Base-by-base conservation (phyloP, 257 asterid species). In the Solanum megistacrolobum region DNA sequence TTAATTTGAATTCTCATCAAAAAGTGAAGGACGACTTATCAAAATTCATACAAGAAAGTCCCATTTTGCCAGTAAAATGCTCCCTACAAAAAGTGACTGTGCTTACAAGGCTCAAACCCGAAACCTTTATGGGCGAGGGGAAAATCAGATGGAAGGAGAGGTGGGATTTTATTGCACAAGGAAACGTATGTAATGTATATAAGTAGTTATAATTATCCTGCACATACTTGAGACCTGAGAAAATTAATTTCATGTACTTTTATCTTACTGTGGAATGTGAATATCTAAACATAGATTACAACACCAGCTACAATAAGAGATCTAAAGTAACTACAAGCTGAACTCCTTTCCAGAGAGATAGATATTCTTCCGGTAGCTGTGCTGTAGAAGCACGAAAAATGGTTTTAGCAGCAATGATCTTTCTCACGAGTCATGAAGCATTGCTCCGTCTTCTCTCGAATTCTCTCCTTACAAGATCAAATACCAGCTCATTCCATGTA, bases 401-500 rank as follows among this genome's bases (percentile, higher is more conserved):
- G 71, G 62, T 48, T 81, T 5, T 27, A 48, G 85, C 85, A 29
- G 3, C 41, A 9, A 29, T 36, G 29, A 32, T 38, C 81, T 78
- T 85, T 83, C 91, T 90, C 87, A 87, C 36, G 87, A 87, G 55
- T 90, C 87, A 87, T 48, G 88, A 87, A 52, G 86, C 87, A 78
- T 48, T 73, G 34, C 73, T 83, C 83, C 83, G 87, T 58, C 87
- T 73, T 81, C 88, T 89, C 71, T 84, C 85, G 86, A 91, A 87
- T 82, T 95, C 99, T 88, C 94, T 90, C 91, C 94, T 87, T 89
- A 96, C 92, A 87, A 94, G 89, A 84, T 96, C 99, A 58, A 89
- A 86, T 34, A 95, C 94, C 78, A 97, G 83, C 91, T 97, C 99
- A 60, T 97, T 97, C 99, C 99, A 97, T 3, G 98, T 96, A 87